These are phyloP conservation scores for Cercophora sp. DNA, from an alignment of 495 filamentous ascomycete genomes.

Conservation along the genomic window DNA sequence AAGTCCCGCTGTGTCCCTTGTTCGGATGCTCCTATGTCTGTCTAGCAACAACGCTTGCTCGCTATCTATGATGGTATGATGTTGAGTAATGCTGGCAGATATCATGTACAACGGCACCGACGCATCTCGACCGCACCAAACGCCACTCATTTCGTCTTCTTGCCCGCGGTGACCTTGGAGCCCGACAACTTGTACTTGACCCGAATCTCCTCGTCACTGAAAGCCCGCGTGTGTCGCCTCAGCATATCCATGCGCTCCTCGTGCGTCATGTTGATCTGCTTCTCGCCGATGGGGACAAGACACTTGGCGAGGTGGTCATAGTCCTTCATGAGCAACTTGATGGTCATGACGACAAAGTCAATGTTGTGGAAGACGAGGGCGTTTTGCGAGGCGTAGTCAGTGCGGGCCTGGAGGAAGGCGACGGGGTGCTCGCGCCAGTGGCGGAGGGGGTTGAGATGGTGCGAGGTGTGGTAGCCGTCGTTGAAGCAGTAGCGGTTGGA, in stretches of 20 bases:
- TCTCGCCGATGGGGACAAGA: slow-evolving; percentile 61
- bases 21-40: too few relatives aligned
- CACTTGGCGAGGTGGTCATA: slow-evolving; percentile 60
- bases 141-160: neutral
- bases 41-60: too few relatives aligned
- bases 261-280: slow-evolving; percentile 58
- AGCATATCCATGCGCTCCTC: slow-evolving; percentile 59
- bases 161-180: too few relatives aligned
- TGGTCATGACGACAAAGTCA: slow-evolving; percentile 68
- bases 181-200: slow-evolving; percentile 31
- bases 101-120: neutral
- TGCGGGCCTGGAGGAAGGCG: slow-evolving; percentile 57
- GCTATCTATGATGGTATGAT: too few relatives aligned
- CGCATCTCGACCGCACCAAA: neutral
- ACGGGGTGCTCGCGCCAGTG: slow-evolving; percentile 74
- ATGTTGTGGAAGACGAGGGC: slow-evolving; percentile 68
- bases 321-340: slow-evolving; percentile 57
- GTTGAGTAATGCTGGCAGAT: too few relatives aligned
- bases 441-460: slow-evolving; percentile 68
- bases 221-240: slow-evolving; percentile 55
- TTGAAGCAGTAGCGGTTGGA: slow-evolving; percentile 71
- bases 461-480: slow-evolving; percentile 75
- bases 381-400: slow-evolving; percentile 51
- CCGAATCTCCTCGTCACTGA: slow-evolving; percentile 54
- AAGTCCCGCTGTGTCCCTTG: too few relatives aligned